These are phyloP conservation scores for Ophiostoma perfectum DNA, from an alignment of 2,329 filamentous ascomycete species.

Conservation along the genomic window DNA sequence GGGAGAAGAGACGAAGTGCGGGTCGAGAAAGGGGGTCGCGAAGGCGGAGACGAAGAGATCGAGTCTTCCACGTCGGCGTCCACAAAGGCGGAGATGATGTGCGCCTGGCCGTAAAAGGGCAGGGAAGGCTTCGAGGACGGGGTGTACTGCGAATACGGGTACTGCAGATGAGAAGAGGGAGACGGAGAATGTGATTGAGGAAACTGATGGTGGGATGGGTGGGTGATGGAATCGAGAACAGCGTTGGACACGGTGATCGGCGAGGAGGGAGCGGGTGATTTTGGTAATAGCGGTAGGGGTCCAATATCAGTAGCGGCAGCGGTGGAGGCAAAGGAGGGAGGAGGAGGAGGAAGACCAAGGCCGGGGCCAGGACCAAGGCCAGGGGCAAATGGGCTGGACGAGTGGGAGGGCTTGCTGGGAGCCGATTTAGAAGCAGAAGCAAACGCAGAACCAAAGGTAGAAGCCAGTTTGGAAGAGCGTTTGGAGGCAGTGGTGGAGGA, in stretches of 20 bases:
- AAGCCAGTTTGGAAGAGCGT: background rate
- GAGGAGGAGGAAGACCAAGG: background rate
- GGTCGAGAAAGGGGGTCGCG: slow-evolving; percentile 33
- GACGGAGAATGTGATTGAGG: slow-evolving; percentile 1
- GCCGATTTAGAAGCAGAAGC: background rate
- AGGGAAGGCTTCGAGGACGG: background rate
- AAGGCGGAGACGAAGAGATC: slow-evolving; percentile 9
- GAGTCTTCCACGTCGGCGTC: slow-evolving; percentile 12
- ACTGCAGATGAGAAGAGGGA: background rate
- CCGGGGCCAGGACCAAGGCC: background rate
- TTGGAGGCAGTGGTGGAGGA: slow-evolving; percentile 16
- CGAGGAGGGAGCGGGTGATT: slow-evolving; percentile 20
- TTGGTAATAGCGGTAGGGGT: slow-evolving; percentile 20
- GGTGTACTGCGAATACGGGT: background rate
- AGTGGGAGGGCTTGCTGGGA: background rate
- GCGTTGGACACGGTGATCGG: slow-evolving; percentile 25
- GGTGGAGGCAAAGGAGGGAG: slow-evolving; percentile 12
- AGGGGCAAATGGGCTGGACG: background rate
- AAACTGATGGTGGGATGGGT: slow-evolving; percentile 13
- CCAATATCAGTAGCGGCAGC: slow-evolving; percentile 17
- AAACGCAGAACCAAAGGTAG: background rate
- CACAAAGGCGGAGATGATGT: slow-evolving; percentile 20
- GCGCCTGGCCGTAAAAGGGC: slow-evolving; percentile 11
- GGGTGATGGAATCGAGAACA: slow-evolving; percentile 17
- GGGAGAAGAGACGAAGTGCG: slow-evolving; percentile 44